Evolutionary conservation across 768 basidiomycete genomes (phyloP), one percentile per base, ranked within the genome.

Genomic region (Lactarius tabidus): DNA sequence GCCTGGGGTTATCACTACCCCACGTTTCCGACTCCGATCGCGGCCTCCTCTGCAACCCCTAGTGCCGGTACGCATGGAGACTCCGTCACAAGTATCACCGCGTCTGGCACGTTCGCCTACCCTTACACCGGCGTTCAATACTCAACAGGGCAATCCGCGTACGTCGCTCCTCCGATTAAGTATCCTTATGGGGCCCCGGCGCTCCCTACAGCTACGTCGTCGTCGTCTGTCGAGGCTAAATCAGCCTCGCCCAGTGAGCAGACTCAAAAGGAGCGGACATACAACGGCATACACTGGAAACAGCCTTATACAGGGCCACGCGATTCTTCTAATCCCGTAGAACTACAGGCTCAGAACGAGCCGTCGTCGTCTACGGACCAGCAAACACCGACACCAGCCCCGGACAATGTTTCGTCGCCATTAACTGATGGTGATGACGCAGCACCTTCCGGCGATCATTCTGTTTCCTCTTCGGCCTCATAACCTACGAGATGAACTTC

Each of bases 161-260:
- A 69, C 65, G 62, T 57, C 8, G 38, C 65, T 36, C 60, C 60
- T 28, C 51, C 60, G 10, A 53, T 62, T 39, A 61, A 58, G 60
- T 66, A 66, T 55, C 65, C 65, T 20, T 66, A 66, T 29, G 65
- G 65, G 26, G 65, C 65, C 18, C 65, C 65, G 39, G 56, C 55
- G 17, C 23, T 39, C 36, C n/a, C 54, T 8, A 31, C 28, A 6
- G 15, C 60, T 7, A 20, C 26, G 43, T 35, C 54, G n/a, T 59
- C 60, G 1, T 29, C 45, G 33, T 8, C 65, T 18, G 3, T 45
- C 4, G 45, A 26, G 18, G 26, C 35, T 56, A 15, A 38, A 8
- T 26, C 60, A 2, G 41, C 38, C 5, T 18, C 55, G 31, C 20
- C 64, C 17, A 18, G 36, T 26, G 45, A 33, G 28, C 56, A 48